phyloP scores from a whole-genome alignment of 441 rosid genomes.

The Populus hybrid region DNA sequence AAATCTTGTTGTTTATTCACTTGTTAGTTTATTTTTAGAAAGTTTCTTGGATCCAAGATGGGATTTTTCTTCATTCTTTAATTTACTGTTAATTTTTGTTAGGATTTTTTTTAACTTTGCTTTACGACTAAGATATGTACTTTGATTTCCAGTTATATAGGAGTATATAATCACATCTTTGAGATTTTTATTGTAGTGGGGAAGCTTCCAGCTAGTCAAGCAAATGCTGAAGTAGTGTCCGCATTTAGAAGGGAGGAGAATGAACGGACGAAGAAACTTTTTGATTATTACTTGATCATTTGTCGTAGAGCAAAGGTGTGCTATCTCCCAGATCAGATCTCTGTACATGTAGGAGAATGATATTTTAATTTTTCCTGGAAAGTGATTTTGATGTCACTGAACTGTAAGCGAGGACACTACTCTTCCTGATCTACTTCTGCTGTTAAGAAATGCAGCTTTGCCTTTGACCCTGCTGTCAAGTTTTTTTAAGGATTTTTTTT shows the following conservation, averaged over 20 bases:
- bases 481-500: not conserved
- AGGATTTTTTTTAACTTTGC: not conserved
- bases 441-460: not conserved
- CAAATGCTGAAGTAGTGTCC: conserved; percentile 43
- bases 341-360: not conserved
- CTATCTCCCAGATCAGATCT: not conserved
- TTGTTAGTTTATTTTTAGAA: not conserved
- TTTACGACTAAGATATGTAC: not conserved
- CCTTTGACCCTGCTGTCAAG: not conserved
- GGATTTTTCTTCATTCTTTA: not conserved
- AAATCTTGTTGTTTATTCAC: not conserved
- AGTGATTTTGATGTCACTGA: not conserved
- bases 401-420: not conserved
- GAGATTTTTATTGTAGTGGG: conserved; percentile 48
- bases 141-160: not conserved
- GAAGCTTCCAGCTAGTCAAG: conserved; percentile 61
- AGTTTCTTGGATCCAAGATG: not conserved
- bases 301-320: conserved; percentile 44
- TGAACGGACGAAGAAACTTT: conserved; percentile 40
- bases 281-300: conserved; percentile 38
- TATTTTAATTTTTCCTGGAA: not conserved
- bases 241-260: conserved; percentile 54
- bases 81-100: too few species aligned
- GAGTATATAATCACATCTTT: not conserved
- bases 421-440: not conserved